Base-by-base conservation (phyloP, 345 rosid species). In the Eucalyptus sp. region DNA sequence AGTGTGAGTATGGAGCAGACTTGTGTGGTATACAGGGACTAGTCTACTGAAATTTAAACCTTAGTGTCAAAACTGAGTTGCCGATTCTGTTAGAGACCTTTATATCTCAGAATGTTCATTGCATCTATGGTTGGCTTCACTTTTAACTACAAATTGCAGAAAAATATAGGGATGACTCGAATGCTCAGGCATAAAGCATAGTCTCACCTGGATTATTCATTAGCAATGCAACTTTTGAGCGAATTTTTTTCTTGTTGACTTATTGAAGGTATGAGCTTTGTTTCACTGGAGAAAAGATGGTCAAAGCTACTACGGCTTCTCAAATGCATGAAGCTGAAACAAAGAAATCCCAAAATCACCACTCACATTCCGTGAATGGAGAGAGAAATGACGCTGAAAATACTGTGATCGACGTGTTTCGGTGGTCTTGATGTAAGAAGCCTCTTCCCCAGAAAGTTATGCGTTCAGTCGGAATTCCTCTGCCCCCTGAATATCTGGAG, bases 391-490 rank as follows among this genome's bases (percentile, higher is more conserved):
- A 97, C n/a, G n/a, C 93, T 25, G 99, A 98, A 87, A 94, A 90
- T 89, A 89, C 90, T 46, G 87, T 96, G 89, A 90, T 95, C 7
- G 99, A 98, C 86, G 95, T 94, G 58, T 98, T 98, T 90, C 95
- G 99, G 84, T 98, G 99, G 98, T 96, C 99, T 44, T 93, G 94
- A 31, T 98, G 99, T 87, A 97, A 94, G 97, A 96, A 92, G 90
- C 98, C 99, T 37, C 96, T 98, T 80, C 97, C 97, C 4, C 98
- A 98, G 92, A 96, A 95, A 90, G 90, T 94, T 83, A 95, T 98
- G 97, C 97, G 95, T 49, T 95, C 99, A 14, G 90, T 97, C 5
- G 3, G 37, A 33, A 33, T 33, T 33, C 37, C 37, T 33, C 37
- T 33, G 37, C 37, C 37, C 37, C 37, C 37, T 3, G 37, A 33